Base-by-base conservation (phyloP, 2,329 filamentous ascomycete species). In the Botrytis sinoallii region DNA sequence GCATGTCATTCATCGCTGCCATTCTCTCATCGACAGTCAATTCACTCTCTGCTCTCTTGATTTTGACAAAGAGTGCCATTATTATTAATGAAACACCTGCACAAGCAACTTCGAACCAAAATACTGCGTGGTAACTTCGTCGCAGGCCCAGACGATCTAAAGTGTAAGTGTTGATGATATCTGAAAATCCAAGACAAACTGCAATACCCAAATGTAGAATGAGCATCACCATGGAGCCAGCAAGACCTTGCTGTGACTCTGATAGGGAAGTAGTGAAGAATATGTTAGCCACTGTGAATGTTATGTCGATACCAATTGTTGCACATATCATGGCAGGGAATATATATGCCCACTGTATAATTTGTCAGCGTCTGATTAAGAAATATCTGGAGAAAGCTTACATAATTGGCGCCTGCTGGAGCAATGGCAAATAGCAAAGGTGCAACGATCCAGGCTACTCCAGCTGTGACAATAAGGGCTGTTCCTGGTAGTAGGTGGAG, bases 221-320 rank as follows among this genome's bases (percentile, higher is more conserved):
- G 66, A 88, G 90, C 82, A 92, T 93, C 78, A 92, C 90, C 64
- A 94, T 81, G 0, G 89, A 92, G 1, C 92, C 91, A 0, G 92
- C 92, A 0, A 93, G 84, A 0, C 91, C 92, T 80, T 95, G 93
- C 68, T 89, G 85, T 20, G 87, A 85, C 7, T 85, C 85, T 0
- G 92, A 91, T 75, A 94, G 84, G 22, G 87, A 88, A 0, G 92
- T 94, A 0, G 92, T 94, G 80, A 94, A 92, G 82, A 93, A 95
- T 74, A 95, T 88, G 78, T 92, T 94, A 29, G 90, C 88, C 1
- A 94, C 87, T 79, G 91, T 93, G 83, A 91, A 94, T 10, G 89
- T 89, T 72, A 94, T 89, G 79, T 95, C 93, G 74, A 94, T 89
- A 29, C 91, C 92, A 48, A 94, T 84, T 0, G 92, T 95, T 20